Base-by-base conservation (phyloP, 2,329 filamentous ascomycete species). In the Fusarium sp. region DNA sequence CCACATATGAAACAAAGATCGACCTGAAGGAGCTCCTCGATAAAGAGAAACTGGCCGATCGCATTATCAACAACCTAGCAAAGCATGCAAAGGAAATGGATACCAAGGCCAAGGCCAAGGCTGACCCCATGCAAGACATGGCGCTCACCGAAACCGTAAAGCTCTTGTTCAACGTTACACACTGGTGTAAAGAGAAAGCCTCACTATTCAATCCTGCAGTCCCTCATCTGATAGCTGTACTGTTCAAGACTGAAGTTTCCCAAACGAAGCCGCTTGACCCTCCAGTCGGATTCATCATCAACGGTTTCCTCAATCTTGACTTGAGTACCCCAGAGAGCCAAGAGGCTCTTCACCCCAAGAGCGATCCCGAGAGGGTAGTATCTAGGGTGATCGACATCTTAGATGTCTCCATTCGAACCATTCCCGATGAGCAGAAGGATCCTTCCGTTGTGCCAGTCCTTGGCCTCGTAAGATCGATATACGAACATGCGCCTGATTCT, bases 141-240 rank as follows among this genome's bases (percentile, higher is more conserved):
- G 94, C 95, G 1, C 86, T 98, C 42, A 87, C 87, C 14, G 96
- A 98, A 81, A 96, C 93, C 0, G 85, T 96, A 56, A 98, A 97
- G 79, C 87, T 98, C 45, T 84, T 97, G 58, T 98, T 97, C 86
- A 98, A 98, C 81, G 87, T 98, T 60, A 93, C 93, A 4, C 91
- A 95, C 77, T 91, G 91, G 78, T 92, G 92, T 74, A 90, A 91
- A 8, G 87, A 91, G 47, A 86, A 92, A 32, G 83, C 84, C 9
- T 81, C 85, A 2, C 83, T 86, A 1, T 97, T 98, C 79, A 90
- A 90, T 3, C 84, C 88, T 28, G 90, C 92, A 6, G 87, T 97
- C 47, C 88, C 91, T 17, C 87, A 90, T 67, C 89, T 98, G 35
- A 85, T 95, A 64, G 88, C 89, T 50, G 88, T 98, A 24, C 85